Conservation (phyloP, 129 eudicot species). For the Deinandra increscens region DNA sequence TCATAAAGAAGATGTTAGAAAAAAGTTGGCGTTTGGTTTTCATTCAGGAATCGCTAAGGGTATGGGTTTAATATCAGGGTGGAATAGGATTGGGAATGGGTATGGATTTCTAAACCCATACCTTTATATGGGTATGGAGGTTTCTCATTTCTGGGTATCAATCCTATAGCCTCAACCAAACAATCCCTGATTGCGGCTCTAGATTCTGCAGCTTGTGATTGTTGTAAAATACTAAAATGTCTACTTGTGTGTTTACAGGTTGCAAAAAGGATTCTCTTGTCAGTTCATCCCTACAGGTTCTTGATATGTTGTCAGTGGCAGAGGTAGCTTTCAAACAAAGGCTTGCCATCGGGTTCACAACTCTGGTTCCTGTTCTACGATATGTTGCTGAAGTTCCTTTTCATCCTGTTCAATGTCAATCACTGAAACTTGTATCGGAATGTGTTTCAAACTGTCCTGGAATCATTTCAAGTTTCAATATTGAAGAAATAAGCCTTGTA, state of each 20-base stretch:
- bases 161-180: neutral
- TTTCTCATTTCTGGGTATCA: neutral
- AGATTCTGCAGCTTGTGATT: conserved; percentile 3
- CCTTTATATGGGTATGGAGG: neutral
- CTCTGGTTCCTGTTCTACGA: conserved; percentile 67
- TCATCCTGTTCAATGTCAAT: conserved; percentile 71
- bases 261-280: conserved; percentile 70
- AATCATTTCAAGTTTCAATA: conserved; percentile 54
- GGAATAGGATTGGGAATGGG: neutral
- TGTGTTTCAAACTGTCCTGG: conserved; percentile 79
- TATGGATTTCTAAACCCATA: neutral
- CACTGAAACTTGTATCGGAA: conserved; percentile 61
- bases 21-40: neutral
- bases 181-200: conserved; percentile 3
- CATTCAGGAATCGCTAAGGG: neutral
- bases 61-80: neutral
- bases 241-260: conserved; percentile 46
- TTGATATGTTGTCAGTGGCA: conserved; percentile 72
- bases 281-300: conserved; percentile 72
- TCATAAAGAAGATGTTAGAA: neutral
- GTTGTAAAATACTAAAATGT: conserved; percentile 16
- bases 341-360: conserved; percentile 84
- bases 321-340: conserved; percentile 71
- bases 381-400: conserved; percentile 82
- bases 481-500: conserved; percentile 60